Conservation (phyloP, 305 asterid species). For the Monarda citriodora region DNA sequence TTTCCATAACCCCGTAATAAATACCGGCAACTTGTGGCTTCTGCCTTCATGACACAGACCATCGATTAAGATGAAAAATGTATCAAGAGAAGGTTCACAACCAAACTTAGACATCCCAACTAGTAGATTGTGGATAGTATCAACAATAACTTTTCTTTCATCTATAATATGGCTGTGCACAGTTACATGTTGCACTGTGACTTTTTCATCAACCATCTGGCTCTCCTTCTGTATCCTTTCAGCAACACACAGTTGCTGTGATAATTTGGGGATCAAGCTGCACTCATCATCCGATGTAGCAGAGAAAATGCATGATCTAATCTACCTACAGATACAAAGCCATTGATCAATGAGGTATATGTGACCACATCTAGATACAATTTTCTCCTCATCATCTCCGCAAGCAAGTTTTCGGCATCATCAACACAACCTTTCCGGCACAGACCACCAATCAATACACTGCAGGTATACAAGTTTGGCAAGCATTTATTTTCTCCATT, state of each 20-base stretch:
- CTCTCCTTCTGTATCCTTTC: conserved; percentile 61
- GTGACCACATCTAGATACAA: conserved; percentile 76
- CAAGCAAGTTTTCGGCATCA: conserved; percentile 64
- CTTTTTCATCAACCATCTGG: conserved; percentile 38
- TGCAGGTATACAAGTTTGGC: conserved; percentile 79
- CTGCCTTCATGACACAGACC: conserved; percentile 71
- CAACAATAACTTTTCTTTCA: conserved; percentile 43
- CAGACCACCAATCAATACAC: conserved; percentile 75
- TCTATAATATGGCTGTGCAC: conserved; percentile 26
- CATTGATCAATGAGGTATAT: conserved; percentile 80
- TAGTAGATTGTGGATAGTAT: conserved; percentile 41
- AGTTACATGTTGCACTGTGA: conserved; percentile 36
- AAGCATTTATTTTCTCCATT: conserved; percentile 68
- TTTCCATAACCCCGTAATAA: too few relatives aligned
- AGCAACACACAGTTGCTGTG: conserved; percentile 62
- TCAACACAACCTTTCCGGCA: conserved; percentile 70
- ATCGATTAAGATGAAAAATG: conserved; percentile 55
- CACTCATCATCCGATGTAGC: conserved; percentile 59
- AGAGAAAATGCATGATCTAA: conserved; percentile 64
- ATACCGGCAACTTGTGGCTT: conserved; percentile 59
- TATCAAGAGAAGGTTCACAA: conserved; percentile 62
- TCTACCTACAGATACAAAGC: conserved; percentile 65
- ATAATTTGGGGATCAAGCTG: conserved; percentile 77
- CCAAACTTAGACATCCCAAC: conserved; percentile 70
- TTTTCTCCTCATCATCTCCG: conserved; percentile 62